Evolutionary conservation across 1,139 yeast species (phyloP), one percentile per base, ranked within the genome.

Genomic region (Candida neerlandica): DNA sequence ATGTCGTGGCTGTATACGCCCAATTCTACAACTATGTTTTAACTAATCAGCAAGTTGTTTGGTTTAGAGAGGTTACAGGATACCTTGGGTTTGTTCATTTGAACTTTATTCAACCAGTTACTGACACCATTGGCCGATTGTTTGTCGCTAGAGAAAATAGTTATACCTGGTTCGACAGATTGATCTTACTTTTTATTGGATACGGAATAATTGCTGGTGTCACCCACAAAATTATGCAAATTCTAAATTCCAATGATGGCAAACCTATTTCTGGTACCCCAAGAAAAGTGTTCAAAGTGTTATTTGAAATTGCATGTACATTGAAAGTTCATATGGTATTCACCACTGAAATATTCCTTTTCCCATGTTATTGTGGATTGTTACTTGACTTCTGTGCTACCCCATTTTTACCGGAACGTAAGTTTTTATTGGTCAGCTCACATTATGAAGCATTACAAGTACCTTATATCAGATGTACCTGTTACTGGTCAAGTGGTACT

Each of bases 361-460:
- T 94, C 70, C 99, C 99, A 0, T 77, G 89, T 0, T 84, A 84
- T 58, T 91, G 97, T 62, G 99, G 99, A 0, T 69, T 83, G 59
- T 76, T 91, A 58, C 67, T 92, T 35, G 94, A 89, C 58, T 72
- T 87, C 51, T 55, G 84, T 3, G 78, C 85, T 1, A 90, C 94
- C 1, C 59, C 85, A 7, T 58, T 81, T 4, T 62, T 70, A 14
- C 55, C 58, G 1, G 39, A 49, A 3, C 63, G 70, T 46, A 50
- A 56, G 7, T 49, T 54, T 6, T 43, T 70, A 41, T 55, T 73
- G 38, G 56, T 65, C 53, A 54, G 78, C 14, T 59, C 74, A 10
- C 47, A 59, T 12, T 53, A 55, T 27, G 61, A 60, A 6, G 45
- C 57, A 11, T 57, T 67, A 15, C 64, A 61, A 46, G 56, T 61